These are phyloP conservation scores for Dillenia turbinata DNA, from an alignment of 164 flowering plant genomes.

Conservation along the genomic window DNA sequence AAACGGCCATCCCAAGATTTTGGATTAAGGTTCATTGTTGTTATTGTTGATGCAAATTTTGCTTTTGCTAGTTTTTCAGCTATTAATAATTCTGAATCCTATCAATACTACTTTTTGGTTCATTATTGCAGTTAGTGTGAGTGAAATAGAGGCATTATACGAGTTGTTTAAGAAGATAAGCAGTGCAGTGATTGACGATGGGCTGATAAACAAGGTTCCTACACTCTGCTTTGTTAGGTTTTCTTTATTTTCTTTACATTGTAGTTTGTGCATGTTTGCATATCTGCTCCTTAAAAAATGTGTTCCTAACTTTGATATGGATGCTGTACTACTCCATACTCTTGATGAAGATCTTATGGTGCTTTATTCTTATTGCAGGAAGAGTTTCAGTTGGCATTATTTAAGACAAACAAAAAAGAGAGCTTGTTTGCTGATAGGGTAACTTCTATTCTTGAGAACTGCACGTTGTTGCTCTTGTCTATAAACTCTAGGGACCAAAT, in stretches of 20 bases:
- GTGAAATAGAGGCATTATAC: conserved; percentile 81
- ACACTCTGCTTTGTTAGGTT: neutral
- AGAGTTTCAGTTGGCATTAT: conserved; percentile 84
- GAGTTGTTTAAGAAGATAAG: conserved; percentile 90
- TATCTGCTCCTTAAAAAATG: neutral
- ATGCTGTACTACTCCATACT: neutral
- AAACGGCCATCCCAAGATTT: no score
- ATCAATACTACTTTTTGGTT: neutral
- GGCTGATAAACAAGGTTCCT: conserved; percentile 75
- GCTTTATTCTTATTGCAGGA: conserved; percentile 37
- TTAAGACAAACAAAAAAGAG: conserved; percentile 83
- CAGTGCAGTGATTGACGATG: conserved; percentile 89
- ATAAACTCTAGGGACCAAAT: no score
- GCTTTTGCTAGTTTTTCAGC: no score
- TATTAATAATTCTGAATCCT: no score
- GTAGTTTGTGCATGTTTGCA: neutral
- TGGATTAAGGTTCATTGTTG: no score
- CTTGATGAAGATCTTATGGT: neutral
- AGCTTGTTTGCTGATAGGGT: conserved; percentile 91
- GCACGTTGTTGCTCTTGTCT: neutral
- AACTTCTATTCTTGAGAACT: conserved; percentile 1
- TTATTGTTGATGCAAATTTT: no score
- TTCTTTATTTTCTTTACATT: neutral
- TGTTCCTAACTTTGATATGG: neutral
- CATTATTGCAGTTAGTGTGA: conserved; percentile 72